Percentiles rank a stretch among this genome's conserved stretches.
Evolutionary conservation across 1,284 basidiomycete genomes (phyloP).

Genomic region (Stereum hirsutum): DNA sequence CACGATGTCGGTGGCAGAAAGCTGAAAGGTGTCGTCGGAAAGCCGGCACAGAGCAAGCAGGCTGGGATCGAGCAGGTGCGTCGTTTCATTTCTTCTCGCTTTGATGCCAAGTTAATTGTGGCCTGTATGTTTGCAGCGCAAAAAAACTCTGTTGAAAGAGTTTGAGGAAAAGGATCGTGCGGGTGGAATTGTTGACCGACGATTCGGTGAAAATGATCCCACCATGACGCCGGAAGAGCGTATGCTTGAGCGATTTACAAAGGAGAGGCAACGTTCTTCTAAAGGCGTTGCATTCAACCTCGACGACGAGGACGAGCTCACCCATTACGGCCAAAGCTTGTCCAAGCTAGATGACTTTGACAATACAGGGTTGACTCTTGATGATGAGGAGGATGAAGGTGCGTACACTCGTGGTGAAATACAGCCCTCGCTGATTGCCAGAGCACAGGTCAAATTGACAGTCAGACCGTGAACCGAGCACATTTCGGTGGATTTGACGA

Average conservation of each 20-base stretch:
- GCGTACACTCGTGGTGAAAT: not conserved
- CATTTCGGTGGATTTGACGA: constrained; percentile 91
- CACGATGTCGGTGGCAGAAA: constrained; percentile 87
- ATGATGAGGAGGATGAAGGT: constrained; percentile 55
- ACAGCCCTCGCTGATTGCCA: constrained; percentile 5
- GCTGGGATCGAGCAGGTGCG: constrained; percentile 85
- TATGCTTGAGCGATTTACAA: constrained; percentile 95
- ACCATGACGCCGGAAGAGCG: constrained; percentile 90
- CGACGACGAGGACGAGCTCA: constrained; percentile 85
- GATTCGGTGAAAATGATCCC: constrained; percentile 94
- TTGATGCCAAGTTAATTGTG: not conserved
- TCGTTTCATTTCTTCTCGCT: constrained; percentile 5
- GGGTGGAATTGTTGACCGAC: constrained; percentile 87
- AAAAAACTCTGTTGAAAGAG: constrained; percentile 85
- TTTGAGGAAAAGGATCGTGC: constrained; percentile 69
- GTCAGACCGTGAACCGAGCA: constrained; percentile 49
- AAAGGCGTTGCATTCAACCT: constrained; percentile 86
- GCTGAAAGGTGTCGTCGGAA: constrained; percentile 76
- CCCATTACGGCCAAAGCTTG: constrained; percentile 87
- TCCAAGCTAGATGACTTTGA: constrained; percentile 86
- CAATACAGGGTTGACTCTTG: constrained; percentile 62
- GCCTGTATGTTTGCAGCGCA: constrained; percentile 42
- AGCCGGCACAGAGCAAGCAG: constrained; percentile 82
- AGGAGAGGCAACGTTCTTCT: constrained; percentile 74
- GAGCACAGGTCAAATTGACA: constrained; percentile 53